phyloP scores from a whole-genome alignment of 2,329 filamentous ascomycete genomes.

The Alternaria viburni region DNA sequence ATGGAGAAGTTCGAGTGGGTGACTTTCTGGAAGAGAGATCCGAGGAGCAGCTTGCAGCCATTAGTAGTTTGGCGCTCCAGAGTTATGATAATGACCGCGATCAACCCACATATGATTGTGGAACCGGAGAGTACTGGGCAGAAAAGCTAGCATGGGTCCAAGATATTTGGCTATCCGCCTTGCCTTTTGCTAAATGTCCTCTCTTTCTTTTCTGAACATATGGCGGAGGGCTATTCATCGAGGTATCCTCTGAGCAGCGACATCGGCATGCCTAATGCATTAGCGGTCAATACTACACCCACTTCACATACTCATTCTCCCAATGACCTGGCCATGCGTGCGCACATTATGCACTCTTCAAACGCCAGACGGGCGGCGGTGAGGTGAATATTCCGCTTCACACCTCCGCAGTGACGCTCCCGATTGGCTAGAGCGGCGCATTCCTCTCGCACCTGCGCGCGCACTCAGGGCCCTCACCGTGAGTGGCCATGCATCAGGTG shows the following conservation, averaged over 20 bases:
- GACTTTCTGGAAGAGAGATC: not conserved
- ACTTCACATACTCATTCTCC: too few relatives aligned
- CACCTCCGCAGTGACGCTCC: not conserved
- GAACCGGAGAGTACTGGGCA: not conserved
- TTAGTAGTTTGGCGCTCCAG: not conserved
- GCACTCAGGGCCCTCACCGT: not conserved
- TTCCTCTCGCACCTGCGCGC: not conserved
- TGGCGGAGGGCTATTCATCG: not conserved
- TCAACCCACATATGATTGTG: not conserved
- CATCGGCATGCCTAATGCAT: not conserved
- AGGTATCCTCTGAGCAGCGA: not conserved
- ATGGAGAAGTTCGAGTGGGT: not conserved
- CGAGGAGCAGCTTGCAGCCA: not conserved
- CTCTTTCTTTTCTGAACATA: not conserved
- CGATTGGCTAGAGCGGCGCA: not conserved
- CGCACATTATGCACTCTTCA: not conserved
- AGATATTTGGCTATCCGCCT: not conserved
- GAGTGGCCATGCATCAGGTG: not conserved
- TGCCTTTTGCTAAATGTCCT: not conserved
- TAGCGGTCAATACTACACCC: not conserved
- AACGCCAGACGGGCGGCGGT: constrained; percentile 4
- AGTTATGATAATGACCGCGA: not conserved
- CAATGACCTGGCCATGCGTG: not conserved
- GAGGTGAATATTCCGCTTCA: not conserved
- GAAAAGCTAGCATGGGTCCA: not conserved